phyloP scores from a whole-genome alignment of 352 stramenopile genomes.

The Phytophthora pluvialis region DNA sequence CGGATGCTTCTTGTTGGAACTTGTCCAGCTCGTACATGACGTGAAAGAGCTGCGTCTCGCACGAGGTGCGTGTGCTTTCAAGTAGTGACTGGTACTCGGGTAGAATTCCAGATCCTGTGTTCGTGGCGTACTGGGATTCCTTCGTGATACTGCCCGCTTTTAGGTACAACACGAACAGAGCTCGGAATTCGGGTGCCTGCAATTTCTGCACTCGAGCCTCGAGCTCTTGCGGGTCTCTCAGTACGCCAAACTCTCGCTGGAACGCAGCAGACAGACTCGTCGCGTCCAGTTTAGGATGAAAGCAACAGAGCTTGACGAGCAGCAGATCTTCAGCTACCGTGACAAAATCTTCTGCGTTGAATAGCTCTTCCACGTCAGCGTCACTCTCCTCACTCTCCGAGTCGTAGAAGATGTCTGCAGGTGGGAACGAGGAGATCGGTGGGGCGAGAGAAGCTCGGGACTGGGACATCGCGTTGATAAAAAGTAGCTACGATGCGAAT shows the following conservation, averaged over 20 bases:
- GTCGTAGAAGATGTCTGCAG: constrained; percentile 39
- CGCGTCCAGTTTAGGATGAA: constrained; percentile 49
- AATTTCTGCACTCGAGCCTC: constrained; percentile 48
- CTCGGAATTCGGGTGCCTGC: constrained; percentile 41
- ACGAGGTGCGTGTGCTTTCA: constrained; percentile 55
- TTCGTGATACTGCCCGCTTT: constrained; percentile 45
- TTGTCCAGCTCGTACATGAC: constrained; percentile 77
- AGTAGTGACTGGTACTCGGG: constrained; percentile 58
- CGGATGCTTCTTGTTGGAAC: constrained; percentile 41
- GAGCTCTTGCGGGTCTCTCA: constrained; percentile 43
- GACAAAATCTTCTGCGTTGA: constrained; percentile 51
- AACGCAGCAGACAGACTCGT: constrained; percentile 51
- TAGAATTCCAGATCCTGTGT: constrained; percentile 41
- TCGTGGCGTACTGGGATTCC: constrained; percentile 39
- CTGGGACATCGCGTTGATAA: neutral
- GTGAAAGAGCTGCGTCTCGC: constrained; percentile 68
- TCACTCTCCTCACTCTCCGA: constrained; percentile 34
- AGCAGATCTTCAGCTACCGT: constrained; percentile 64
- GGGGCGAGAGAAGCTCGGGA: constrained; percentile 24
- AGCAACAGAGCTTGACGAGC: constrained; percentile 64
- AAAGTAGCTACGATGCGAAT: neutral
- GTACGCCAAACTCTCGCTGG: constrained; percentile 48
- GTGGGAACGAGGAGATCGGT: constrained; percentile 43
- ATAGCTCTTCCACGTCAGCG: constrained; percentile 44
- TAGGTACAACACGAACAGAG: constrained; percentile 63